Evolutionary conservation across 1,139 yeast species (phyloP), one percentile per base, ranked within the genome.

Genomic region (Sugiyamaella grinbergsii): DNA sequence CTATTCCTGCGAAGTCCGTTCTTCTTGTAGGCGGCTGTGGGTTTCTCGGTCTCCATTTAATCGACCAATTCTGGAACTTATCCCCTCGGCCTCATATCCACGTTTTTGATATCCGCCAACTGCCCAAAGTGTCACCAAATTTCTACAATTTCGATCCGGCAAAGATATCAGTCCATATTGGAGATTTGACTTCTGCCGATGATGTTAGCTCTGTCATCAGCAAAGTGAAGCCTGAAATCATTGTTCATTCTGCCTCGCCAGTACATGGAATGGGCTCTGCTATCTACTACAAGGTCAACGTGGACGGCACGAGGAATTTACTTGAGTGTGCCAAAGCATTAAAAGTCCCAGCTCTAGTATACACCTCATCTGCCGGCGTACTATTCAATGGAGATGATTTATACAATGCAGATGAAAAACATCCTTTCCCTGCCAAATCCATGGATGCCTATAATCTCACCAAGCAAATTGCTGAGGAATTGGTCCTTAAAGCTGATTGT

Each of bases 381-480:
- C 86, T 91, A 36, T 94, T 93, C 74, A 86, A 93, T 66, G 99
- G 99, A 13, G 85, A 81, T 54, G 96, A 93, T 64, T 77, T 93
- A 45, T 80, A 80, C 61, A 93, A 94, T 67, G 98, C 94, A 1
- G 93, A 93, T 68, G 99, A 94, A 71, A 71, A 85, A 11, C 86
- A 93, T 87, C 98, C 98, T 20, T 88, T 87, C 59, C 98, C 98
- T 0, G 80, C 78, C 40, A 79, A 80, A 40, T 94, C 95, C 58
- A 90, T 94, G 98, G 98, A 94, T 66, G 95, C 95, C 1, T 94
- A 94, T 68, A 94, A 93, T 64, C 91, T 87, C 65, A 91, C 98
- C 15, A 94, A 94, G 68, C 97, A 96, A 10, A 77, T 78, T 53
- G 99, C 97, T 0, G 99, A 94, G 70, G 78, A 77, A 24, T 79